Evolutionary conservation across 164 flowering plant species (phyloP), one percentile per base, ranked within the genome.

Genomic region (Magnolia sinica): DNA sequence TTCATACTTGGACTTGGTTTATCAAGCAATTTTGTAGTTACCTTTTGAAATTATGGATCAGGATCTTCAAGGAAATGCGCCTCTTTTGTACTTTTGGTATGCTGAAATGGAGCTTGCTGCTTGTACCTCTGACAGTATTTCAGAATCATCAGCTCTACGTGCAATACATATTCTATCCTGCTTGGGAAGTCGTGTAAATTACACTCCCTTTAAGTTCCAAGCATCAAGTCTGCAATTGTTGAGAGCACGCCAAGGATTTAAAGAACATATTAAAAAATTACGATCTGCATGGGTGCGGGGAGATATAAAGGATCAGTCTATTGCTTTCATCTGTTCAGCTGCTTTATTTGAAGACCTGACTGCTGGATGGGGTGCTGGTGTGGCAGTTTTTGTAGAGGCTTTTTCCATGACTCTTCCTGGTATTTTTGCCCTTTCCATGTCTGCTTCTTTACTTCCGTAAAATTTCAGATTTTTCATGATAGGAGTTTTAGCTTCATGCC

Each of bases 191-290:
- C 90, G 93, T 77, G 76, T 66, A 37, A 78, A 82, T 73, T 96
- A 94, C 76, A 86, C 78, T 76, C 87, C 92, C 27, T 96, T 81
- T 80, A 85, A 82, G 82, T 71, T 87, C 75, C 92, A 84, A 75
- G 87, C 94, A 51, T 91, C 99, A 69, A 86, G 82, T 78, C 11
- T 86, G 65, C 98, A 92, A 80, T 73, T 89, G 75, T 88, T 94
- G 24, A 94, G 88, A 86, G 95, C 99, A 73, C 99, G 82, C 81
- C 99, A 92, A 82, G 99, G 98, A 51, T 94, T 87, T 79, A 91
- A 84, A 81, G 98, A 96, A 71, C 85, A 77, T 72, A 81, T 91
- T 16, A 91, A 80, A 78, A 73, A 73, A 61, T 71, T 87, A 61
- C 79, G 85, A 74, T 82, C 90, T 72, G 74, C 86, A 64, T 92